Conservation (phyloP, 306 rosid species). For the Cyamopsis tetragonoloba region DNA sequence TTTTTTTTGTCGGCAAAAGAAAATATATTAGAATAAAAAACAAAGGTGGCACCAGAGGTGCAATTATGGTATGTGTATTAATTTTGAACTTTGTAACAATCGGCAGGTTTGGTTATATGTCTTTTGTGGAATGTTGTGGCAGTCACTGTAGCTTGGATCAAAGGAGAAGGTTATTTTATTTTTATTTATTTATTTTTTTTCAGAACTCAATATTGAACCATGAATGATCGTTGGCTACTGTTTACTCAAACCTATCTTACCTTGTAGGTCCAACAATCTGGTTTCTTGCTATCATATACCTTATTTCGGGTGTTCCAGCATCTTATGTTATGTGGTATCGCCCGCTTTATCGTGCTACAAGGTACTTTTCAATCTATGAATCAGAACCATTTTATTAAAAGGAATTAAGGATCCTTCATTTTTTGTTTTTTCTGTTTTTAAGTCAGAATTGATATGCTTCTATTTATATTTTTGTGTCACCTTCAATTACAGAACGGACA, state of each 20-base stretch:
- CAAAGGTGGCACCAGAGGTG: too few relatives aligned
- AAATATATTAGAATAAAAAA: too few relatives aligned
- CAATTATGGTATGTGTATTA: background rate
- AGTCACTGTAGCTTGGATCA: constrained; percentile 59
- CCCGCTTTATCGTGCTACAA: constrained; percentile 92
- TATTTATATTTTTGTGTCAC: constrained; percentile 10
- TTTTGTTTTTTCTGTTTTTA: background rate
- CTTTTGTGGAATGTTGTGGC: constrained; percentile 73
- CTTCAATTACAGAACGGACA: constrained; percentile 67
- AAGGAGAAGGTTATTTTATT: constrained; percentile 93
- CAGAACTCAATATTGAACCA: background rate
- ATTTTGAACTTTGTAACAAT: constrained; percentile 20
- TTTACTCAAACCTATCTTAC: constrained; percentile 22
- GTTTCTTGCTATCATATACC: constrained; percentile 70
- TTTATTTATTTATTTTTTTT: too few relatives aligned
- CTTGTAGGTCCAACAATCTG: constrained; percentile 58
- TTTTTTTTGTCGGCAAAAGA: too few relatives aligned
- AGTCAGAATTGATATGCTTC: background rate
- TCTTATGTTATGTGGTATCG: constrained; percentile 82
- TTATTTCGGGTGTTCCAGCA: constrained; percentile 65
- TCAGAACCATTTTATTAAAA: background rate
- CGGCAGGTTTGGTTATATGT: constrained; percentile 64
- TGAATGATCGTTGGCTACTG: background rate
- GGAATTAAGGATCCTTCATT: background rate
- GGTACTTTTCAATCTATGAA: constrained; percentile 45